These are phyloP conservation scores for Ananas comosus DNA, from an alignment of 176 grass and related monocot species.

Conservation along the genomic window DNA sequence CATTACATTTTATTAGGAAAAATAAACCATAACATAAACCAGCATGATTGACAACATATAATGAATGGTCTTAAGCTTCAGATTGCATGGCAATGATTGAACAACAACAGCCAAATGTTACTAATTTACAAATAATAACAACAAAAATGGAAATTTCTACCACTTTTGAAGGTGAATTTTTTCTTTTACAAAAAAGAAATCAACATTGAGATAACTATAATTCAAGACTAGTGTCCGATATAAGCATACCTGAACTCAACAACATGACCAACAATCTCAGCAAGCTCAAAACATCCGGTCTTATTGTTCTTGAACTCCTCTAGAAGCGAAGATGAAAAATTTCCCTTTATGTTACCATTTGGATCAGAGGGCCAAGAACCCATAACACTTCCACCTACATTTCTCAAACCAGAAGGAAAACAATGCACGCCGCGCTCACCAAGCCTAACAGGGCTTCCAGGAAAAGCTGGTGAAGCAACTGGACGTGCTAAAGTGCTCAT, in stretches of 20 bases:
- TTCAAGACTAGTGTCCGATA: neutral
- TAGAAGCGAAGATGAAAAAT: constrained; percentile 51
- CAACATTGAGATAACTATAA: neutral
- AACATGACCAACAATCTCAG: constrained; percentile 26
- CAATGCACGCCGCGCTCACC: constrained; percentile 49
- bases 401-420: constrained; percentile 49
- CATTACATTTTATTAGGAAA: neutral
- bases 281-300: constrained; percentile 11
- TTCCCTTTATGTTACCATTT: constrained; percentile 46
- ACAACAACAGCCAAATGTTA: neutral
- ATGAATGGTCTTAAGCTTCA: neutral
- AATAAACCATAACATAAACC: too few relatives aligned
- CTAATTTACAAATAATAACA: neutral
- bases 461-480: constrained; percentile 43
- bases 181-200: neutral
- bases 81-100: neutral
- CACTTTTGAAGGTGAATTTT: neutral
- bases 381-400: constrained; percentile 27
- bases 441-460: constrained; percentile 63
- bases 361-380: constrained; percentile 47
- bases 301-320: constrained; percentile 6
- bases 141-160: neutral
- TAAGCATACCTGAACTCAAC: constrained; percentile 27
- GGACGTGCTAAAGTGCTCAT: constrained; percentile 75
- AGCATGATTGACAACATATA: constrained; percentile 7